These are phyloP conservation scores for Auricularia heimuer DNA, from an alignment of 768 basidiomycete genomes.

Conservation along the genomic window DNA sequence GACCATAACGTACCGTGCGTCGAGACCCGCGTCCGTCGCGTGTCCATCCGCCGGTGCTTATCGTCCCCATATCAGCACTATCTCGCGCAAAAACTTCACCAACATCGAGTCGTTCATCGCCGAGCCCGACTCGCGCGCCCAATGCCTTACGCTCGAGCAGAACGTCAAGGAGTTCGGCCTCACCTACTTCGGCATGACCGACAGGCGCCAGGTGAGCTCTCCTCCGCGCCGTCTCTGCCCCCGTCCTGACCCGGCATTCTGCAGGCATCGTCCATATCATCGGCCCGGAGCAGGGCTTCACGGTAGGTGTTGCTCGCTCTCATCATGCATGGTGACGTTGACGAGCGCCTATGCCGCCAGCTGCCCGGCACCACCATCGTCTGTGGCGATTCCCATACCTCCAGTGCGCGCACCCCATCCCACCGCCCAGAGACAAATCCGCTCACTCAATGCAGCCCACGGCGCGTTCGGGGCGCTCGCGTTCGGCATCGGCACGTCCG, in stretches of 20 bases:
- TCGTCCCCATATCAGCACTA: constrained; percentile 37
- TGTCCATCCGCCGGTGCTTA: neutral
- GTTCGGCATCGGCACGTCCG: constrained; percentile 89
- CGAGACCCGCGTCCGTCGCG: neutral
- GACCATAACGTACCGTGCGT: constrained; percentile 82
- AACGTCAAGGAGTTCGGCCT: constrained; percentile 88
- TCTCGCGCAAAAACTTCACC: constrained; percentile 65
- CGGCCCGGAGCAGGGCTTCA: constrained; percentile 91
- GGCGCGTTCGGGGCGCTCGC: constrained; percentile 90
- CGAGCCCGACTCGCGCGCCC: constrained; percentile 78
- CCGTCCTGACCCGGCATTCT: neutral
- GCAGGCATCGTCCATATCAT: constrained; percentile 80
- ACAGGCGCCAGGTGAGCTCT: constrained; percentile 65
- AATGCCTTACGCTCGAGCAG: constrained; percentile 74
- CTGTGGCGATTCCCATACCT: constrained; percentile 90
- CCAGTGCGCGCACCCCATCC: constrained; percentile 42
- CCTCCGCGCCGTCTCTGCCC: neutral
- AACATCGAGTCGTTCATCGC: constrained; percentile 63
- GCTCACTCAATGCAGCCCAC: constrained; percentile 43
- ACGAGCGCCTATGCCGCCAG: constrained; percentile 21
- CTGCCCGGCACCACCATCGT: constrained; percentile 74
- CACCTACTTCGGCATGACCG: constrained; percentile 86
- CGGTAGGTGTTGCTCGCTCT: constrained; percentile 31
- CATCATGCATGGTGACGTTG: neutral
- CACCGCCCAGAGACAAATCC: neutral